These are phyloP conservation scores for Nematocida major DNA, from an alignment of 371 early-diverging fungal genomes.

Conservation along the genomic window DNA sequence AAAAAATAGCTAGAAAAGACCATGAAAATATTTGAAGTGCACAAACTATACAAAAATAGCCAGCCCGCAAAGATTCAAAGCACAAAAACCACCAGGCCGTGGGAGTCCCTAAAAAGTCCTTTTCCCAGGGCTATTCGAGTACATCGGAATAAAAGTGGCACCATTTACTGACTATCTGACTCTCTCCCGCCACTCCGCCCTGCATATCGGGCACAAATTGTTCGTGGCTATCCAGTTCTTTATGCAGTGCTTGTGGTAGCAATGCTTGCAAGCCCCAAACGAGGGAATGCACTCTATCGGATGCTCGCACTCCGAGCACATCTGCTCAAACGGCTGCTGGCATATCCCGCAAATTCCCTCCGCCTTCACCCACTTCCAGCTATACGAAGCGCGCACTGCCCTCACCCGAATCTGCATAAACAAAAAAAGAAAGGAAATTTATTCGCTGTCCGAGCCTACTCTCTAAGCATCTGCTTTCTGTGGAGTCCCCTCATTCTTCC, in stretches of 20 bases:
- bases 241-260: constrained; percentile 64
- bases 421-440: neutral
- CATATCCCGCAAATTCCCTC: constrained; percentile 65
- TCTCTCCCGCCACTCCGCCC: constrained; percentile 56
- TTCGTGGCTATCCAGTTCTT: constrained; percentile 58
- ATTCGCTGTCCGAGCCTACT: neutral
- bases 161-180: constrained; percentile 41
- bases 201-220: constrained; percentile 64
- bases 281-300: constrained; percentile 64
- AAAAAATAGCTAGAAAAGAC: too few relatives aligned
- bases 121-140: too few relatives aligned
- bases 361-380: constrained; percentile 63
- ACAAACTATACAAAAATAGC: too few relatives aligned
- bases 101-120: too few relatives aligned
- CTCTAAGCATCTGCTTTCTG: constrained; percentile 10
- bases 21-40: too few relatives aligned
- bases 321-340: constrained; percentile 64
- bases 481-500: constrained; percentile 9
- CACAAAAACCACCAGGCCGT: too few relatives aligned
- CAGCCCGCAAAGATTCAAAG: too few relatives aligned
- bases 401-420: constrained; percentile 49
- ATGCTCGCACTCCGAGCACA: constrained; percentile 64
- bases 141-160: neutral
- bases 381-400: constrained; percentile 54
- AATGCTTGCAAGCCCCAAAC: constrained; percentile 62